Conservation (phyloP, 371 early-diverging fungal species). For the Rhizopus stolonifer region DNA sequence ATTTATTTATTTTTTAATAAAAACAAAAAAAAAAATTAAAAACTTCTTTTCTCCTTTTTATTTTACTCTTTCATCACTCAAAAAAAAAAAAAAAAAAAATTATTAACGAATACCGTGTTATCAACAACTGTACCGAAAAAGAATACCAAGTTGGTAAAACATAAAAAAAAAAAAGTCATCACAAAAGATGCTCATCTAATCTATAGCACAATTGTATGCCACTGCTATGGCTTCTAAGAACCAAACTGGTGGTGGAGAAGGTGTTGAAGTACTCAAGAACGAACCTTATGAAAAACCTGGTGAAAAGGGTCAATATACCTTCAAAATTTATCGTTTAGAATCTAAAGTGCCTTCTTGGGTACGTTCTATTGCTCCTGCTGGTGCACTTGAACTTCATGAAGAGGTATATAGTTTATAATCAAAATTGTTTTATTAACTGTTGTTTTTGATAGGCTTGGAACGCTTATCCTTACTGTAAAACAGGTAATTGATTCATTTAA, state of each 20-base stretch:
- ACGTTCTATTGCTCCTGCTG: slow-evolving; percentile 57
- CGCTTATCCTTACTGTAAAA: slow-evolving; percentile 80
- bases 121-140: slow-evolving; percentile 66
- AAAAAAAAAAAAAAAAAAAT: slow-evolving; percentile 31
- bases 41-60: slow-evolving; percentile 6
- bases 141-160: slow-evolving; percentile 60
- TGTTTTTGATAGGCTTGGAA: slow-evolving; percentile 68
- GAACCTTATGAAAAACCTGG: slow-evolving; percentile 64
- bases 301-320: slow-evolving; percentile 73
- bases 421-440: not conserved
- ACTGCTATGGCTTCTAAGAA: slow-evolving; percentile 71
- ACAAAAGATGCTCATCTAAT: not conserved
- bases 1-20: too few species aligned
- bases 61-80: slow-evolving; percentile 9
- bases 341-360: slow-evolving; percentile 60
- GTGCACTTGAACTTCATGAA: slow-evolving; percentile 65
- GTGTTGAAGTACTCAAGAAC: slow-evolving; percentile 70
- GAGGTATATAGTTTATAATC: slow-evolving; percentile 29
- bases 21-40: not conserved
- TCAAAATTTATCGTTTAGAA: slow-evolving; percentile 65
- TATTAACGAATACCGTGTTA: slow-evolving; percentile 70
- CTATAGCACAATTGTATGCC: slow-evolving; percentile 63
- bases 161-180: too few species aligned
- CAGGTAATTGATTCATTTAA: slow-evolving; percentile 57
- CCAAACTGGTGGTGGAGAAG: slow-evolving; percentile 71